Evolutionary conservation across 148 eudicot species (phyloP).

Genomic region (Polygonum maritimum): DNA sequence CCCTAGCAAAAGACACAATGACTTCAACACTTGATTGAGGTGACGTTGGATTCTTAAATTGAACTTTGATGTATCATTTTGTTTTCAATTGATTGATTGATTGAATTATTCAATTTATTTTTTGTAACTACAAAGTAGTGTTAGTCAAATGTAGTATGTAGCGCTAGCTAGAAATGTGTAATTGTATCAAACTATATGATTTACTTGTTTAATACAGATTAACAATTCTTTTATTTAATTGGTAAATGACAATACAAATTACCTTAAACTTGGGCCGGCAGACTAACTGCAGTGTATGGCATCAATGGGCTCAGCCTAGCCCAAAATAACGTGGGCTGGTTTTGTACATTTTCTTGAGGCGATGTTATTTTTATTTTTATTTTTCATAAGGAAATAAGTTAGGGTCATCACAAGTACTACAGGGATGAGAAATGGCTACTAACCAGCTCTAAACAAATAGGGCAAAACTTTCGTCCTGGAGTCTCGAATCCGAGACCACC

Average conservation of each 20-base stretch:
- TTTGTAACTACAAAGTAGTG: not conserved
- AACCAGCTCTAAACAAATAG: too few species aligned
- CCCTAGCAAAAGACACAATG: not conserved
- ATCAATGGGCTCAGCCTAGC: not conserved
- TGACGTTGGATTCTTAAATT: not conserved
- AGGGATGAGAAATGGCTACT: too few species aligned
- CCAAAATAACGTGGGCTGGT: not conserved
- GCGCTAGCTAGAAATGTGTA: not conserved
- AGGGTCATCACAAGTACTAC: too few species aligned
- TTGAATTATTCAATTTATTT: conserved; percentile 1
- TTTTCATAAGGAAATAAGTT: too few species aligned
- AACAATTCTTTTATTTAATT: not conserved
- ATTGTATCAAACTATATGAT: not conserved
- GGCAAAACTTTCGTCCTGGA: too few species aligned
- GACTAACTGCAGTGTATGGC: not conserved
- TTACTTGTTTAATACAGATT: not conserved
- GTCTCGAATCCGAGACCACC: too few species aligned
- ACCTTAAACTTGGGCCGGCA: not conserved
- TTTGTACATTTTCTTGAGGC: not conserved
- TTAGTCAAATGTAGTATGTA: not conserved
- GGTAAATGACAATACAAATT: too few species aligned
- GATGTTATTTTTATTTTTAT: too few species aligned
- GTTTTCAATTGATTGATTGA: not conserved
- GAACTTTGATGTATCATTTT: not conserved
- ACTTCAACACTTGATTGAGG: conserved; percentile 2